These are phyloP conservation scores for Rhododendron molle DNA, from an alignment of 148 eudicot species.

Conservation along the genomic window DNA sequence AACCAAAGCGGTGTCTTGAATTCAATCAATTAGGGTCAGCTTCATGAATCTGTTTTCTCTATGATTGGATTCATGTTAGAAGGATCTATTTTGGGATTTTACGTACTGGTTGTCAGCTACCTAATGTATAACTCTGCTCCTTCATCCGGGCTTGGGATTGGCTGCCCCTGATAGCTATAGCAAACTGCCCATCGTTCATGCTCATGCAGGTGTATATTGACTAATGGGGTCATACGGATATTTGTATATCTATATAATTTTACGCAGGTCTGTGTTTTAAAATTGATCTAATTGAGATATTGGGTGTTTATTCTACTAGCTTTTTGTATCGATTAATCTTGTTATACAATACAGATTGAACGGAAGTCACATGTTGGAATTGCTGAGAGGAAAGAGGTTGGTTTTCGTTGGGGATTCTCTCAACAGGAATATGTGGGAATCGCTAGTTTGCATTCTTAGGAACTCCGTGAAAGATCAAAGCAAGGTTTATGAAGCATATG, in stretches of 20 bases:
- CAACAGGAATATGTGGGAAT: constrained; percentile 98
- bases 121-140: neutral
- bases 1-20: neutral
- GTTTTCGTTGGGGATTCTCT: constrained; percentile 95
- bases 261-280: neutral
- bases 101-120: neutral
- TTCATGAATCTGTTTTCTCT: neutral
- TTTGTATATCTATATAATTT: neutral
- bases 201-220: neutral
- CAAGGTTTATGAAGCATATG: constrained; percentile 78
- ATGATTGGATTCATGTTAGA: neutral
- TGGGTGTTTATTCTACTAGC: neutral
- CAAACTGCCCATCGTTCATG: neutral
- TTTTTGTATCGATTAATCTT: constrained; percentile 10
- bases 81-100: neutral
- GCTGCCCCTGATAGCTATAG: neutral
- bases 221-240: neutral
- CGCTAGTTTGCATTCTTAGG: constrained; percentile 76
- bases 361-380: constrained; percentile 60
- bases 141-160: neutral
- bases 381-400: constrained; percentile 75
- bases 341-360: constrained; percentile 42
- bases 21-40: neutral
- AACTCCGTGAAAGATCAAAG: constrained; percentile 58
- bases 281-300: neutral